A percentile compares a stretch with the other conserved stretches of the same genome.
Conservation (phyloP, 768 basidiomycete genomes). For the Mycena indigotica region DNA sequence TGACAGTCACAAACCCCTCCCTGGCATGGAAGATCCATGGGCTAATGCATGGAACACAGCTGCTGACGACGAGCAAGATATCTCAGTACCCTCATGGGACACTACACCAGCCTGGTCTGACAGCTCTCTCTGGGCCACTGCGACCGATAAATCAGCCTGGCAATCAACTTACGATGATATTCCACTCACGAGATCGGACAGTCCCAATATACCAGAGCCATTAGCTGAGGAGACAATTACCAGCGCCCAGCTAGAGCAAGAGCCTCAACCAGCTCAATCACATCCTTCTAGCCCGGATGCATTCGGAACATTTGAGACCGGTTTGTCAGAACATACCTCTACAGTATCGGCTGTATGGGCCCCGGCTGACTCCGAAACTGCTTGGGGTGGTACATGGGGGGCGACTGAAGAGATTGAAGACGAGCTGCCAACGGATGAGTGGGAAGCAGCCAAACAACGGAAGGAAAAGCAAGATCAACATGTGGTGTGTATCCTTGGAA, state of each 20-base stretch:
- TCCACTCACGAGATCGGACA: constrained; percentile 37
- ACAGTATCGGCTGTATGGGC: constrained; percentile 39
- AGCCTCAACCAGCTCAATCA: constrained; percentile 18
- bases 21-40: constrained; percentile 60
- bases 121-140: constrained; percentile 20
- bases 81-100: constrained; percentile 58
- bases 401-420: constrained; percentile 39
- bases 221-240: constrained; percentile 11
- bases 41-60: constrained; percentile 61
- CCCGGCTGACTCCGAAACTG: constrained; percentile 22
- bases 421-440: too few species aligned
- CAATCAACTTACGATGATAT: constrained; percentile 46
- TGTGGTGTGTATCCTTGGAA: constrained; percentile 52
- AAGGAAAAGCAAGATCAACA: constrained; percentile 62
- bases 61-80: constrained; percentile 49
- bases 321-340: constrained; percentile 30
- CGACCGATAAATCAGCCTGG: constrained; percentile 20
- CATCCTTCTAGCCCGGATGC: constrained; percentile 49
- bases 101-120: constrained; percentile 50
- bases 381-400: constrained; percentile 51
- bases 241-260: neutral
- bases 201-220: constrained; percentile 2
- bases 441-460: constrained; percentile 62
- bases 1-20: neutral
- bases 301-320: constrained; percentile 64